Base-by-base conservation (phyloP, 306 rosid species). In the Sesbania bispinosa region DNA sequence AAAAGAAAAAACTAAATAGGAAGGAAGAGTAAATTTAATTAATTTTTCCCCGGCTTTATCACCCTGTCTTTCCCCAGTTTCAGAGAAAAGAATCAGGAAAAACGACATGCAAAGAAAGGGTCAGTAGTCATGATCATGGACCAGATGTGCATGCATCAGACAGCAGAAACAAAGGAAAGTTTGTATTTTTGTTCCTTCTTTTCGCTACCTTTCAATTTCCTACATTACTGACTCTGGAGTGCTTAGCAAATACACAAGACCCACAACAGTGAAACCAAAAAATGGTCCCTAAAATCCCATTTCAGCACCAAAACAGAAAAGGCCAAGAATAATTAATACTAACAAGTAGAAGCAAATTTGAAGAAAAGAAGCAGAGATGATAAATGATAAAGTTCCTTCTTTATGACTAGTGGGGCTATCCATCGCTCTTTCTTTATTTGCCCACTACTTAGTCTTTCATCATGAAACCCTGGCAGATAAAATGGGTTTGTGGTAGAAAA, bases 111-210 rank as follows among this genome's bases (percentile, higher is more conserved):
- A 53, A 77, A 78, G 69, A 67, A 69, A 78, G 74, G 33, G 69
- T 74, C 79, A 75, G 62, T 20, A 51, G 89, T 74, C 83, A 41
- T 76, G 85, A 76, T 79, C 79, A 79, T 72, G 80, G 87, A 85
- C 85, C 77, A 76, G 74, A 76, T 74, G 78, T 66, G 83, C 86
- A 77, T 77, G 82, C 46, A 68, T 54, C 80, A 62, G 69, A 73
- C 69, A 62, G 42, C 67, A 67, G 54, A 42, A 68, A 78, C 62
- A 62, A 67, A 80, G 72, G 54, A 79, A 65, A 48, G 33, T 63
- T 77, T 72, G 83, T 70, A 75, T 51, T 78, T 81, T 79, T 77
- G 74, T 76, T 81, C 61, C 81, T 77, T 68, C 65, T 75, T 72
- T 80, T 77, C 35, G 70, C 74, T 84, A 20, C 53, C 52, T 51